Evolutionary conservation across 352 stramenopile genomes (phyloP), one percentile per base, ranked within the genome.

Genomic region (Globisporangium paroecandrum): DNA sequence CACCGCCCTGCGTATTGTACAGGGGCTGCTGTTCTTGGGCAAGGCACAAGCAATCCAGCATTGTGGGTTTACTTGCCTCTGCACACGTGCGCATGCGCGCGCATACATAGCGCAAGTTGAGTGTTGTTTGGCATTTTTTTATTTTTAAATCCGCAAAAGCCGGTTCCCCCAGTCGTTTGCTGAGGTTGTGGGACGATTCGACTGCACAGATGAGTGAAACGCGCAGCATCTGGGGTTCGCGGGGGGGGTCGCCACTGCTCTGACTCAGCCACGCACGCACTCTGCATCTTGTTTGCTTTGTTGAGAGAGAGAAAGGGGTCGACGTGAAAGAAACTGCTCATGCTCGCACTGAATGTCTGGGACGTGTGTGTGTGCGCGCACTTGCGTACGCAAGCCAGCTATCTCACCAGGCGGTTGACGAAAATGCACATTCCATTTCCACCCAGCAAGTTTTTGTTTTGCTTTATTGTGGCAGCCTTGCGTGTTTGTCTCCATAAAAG

Each of bases 291-390:
- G 49, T n/a, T 54, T 56, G 22, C 3, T 32, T 58, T 34, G n/a
- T 43, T 46, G 27, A 62, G 56, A 46, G 56, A 46, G 56, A 62
- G 29, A 62, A 20, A 65, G 46, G 51, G 32, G 62, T 54, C 62
- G 62, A 61, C 62, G 62, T 68, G 62, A 68, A 68, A 68, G 49
- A 68, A 68, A 68, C 29, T 43, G 27, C 47, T 38, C 57, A 43
- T 22, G 32, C 32, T 7, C 29, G n/a, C 32, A 15, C 55, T 62
- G 29, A 43, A 62, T 62, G 29, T 34, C 32, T 58, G 51, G 51
- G 22, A 41, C 18, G 43, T 20, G 6, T 41, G 60, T 5, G 34
- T 18, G 43, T 20, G 32, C 36, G 36, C 24, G n/a, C 20, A 34
- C 43, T 51, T 63, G 38, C n/a, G 34, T 46, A 47, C 55, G 32